Evolutionary conservation across 306 rosid species (phyloP).

Genomic region (Lotus japonicus): DNA sequence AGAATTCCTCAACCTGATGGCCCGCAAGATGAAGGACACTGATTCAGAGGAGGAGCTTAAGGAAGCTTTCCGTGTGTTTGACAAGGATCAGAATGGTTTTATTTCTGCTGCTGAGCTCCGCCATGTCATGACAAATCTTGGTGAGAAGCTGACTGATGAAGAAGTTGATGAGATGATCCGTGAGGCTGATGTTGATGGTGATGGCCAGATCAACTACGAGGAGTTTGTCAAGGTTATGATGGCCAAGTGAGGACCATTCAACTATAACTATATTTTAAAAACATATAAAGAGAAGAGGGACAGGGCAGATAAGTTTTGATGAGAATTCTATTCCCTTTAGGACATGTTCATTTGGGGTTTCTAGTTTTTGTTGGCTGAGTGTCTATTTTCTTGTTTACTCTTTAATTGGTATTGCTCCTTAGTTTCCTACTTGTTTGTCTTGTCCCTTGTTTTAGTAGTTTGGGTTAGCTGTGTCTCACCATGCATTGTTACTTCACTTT

Average conservation of each 20-base stretch:
- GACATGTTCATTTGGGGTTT: constrained; percentile 36
- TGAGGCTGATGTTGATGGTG: constrained; percentile 79
- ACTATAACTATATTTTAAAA: constrained; percentile 29
- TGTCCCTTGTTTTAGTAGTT: constrained; percentile 39
- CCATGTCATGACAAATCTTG: constrained; percentile 79
- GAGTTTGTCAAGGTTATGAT: constrained; percentile 81
- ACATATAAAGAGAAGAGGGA: constrained; percentile 35
- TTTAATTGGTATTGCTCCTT: constrained; percentile 43
- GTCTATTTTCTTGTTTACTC: constrained; percentile 38
- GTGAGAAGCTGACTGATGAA: constrained; percentile 81
- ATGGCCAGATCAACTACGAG: constrained; percentile 79
- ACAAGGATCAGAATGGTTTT: constrained; percentile 83
- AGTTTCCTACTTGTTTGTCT: constrained; percentile 46
- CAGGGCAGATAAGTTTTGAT: constrained; percentile 51
- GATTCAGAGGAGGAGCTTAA: constrained; percentile 83
- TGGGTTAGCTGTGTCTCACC: constrained; percentile 36
- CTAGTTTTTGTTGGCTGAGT: constrained; percentile 49
- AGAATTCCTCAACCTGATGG: constrained; percentile 75
- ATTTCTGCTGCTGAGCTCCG: constrained; percentile 88
- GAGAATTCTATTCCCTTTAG: constrained; percentile 45
- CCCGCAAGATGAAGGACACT: constrained; percentile 75
- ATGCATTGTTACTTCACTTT: constrained; percentile 32
- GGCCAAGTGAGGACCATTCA: constrained; percentile 61
- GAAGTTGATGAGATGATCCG: constrained; percentile 84
- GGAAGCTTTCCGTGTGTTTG: constrained; percentile 80